Conservation (phyloP, 768 basidiomycete genomes). For the Collybia sordida region DNA sequence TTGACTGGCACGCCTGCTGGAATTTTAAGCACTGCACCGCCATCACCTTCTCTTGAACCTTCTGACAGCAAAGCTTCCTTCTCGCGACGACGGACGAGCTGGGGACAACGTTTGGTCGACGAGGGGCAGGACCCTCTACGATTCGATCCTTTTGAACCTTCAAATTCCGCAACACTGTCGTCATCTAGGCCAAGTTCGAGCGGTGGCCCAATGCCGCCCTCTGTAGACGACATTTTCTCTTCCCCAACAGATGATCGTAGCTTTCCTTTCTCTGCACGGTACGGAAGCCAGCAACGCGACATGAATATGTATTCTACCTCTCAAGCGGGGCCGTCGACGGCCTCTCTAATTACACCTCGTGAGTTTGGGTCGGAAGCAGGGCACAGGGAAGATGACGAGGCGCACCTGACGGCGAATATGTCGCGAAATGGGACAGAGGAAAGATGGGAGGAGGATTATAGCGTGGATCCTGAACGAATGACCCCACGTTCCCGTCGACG, state of each 20-base stretch:
- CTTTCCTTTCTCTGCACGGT: conserved; percentile 32
- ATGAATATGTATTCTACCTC: conserved; percentile 39
- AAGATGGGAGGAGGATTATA: conserved; percentile 20
- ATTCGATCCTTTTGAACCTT: conserved; percentile 27
- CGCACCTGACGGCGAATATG: conserved; percentile 56
- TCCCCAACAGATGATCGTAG: conserved; percentile 36
- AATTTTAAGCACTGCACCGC: conserved; percentile 40
- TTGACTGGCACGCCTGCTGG: conserved; percentile 46
- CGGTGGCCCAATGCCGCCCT: conserved; percentile 18
- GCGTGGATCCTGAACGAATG: conserved; percentile 48
- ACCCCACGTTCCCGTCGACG: conserved; percentile 39
- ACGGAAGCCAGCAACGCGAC: conserved; percentile 30
- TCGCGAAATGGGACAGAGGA: conserved; percentile 30
- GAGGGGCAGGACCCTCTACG: conserved; percentile 47
- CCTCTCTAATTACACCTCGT: conserved; percentile 44
- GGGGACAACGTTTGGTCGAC: conserved; percentile 48
- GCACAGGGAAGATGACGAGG: conserved; percentile 57
- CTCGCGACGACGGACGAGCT: conserved; percentile 57
- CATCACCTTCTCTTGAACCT: conserved; percentile 59
- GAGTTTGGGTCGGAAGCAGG: conserved; percentile 38
- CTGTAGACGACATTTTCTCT: conserved; percentile 49
- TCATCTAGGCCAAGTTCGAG: conserved; percentile 10
- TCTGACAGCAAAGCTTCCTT: conserved; percentile 39
- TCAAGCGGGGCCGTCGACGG: conserved; percentile 48
- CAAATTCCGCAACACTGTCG: conserved; percentile 19